Percentiles rank a stretch among this genome's conserved stretches.
Conservation (phyloP, 2,329 filamentous ascomycete genomes). For the Parafenestella ontariensis region DNA sequence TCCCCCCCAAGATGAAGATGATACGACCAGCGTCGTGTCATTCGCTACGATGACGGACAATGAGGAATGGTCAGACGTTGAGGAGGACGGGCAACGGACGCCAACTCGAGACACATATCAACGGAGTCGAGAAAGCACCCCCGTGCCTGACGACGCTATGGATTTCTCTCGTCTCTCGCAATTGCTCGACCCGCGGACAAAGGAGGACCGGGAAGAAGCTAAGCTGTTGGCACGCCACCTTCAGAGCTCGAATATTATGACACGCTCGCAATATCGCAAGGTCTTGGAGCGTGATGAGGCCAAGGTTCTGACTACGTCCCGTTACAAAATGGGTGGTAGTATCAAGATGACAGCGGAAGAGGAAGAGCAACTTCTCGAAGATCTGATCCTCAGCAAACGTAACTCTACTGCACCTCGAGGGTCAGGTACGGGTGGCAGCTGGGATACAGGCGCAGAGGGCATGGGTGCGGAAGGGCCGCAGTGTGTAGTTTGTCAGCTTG, state of each 20-base stretch:
- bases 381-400: slow-evolving; percentile 64
- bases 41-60: slow-evolving; percentile 60
- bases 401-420: slow-evolving; percentile 46
- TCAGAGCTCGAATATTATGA: slow-evolving; percentile 73
- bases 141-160: slow-evolving; percentile 57
- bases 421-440: slow-evolving; percentile 53
- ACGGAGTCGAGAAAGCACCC: slow-evolving; percentile 60
- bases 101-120: slow-evolving; percentile 73
- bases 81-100: slow-evolving; percentile 67
- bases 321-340: slow-evolving; percentile 35
- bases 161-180: slow-evolving; percentile 74
- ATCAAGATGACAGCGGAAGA: slow-evolving; percentile 53
- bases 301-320: slow-evolving; percentile 65
- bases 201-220: slow-evolving; percentile 82
- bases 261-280: slow-evolving; percentile 77
- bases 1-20: slow-evolving; percentile 70
- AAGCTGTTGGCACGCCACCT: slow-evolving; percentile 82
- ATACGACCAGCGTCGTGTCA: slow-evolving; percentile 83
- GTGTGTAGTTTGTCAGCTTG: slow-evolving; percentile 91
- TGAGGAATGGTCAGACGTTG: slow-evolving; percentile 47
- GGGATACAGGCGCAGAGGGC: slow-evolving; percentile 75
- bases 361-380: slow-evolving; percentile 65
- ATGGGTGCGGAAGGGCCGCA: slow-evolving; percentile 78
- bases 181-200: slow-evolving; percentile 79
- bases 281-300: slow-evolving; percentile 73